A percentile compares a stretch with the other conserved stretches of the same genome.
These are phyloP conservation scores for Silene uniflora DNA, from an alignment of 148 eudicot genomes.

Conservation along the genomic window DNA sequence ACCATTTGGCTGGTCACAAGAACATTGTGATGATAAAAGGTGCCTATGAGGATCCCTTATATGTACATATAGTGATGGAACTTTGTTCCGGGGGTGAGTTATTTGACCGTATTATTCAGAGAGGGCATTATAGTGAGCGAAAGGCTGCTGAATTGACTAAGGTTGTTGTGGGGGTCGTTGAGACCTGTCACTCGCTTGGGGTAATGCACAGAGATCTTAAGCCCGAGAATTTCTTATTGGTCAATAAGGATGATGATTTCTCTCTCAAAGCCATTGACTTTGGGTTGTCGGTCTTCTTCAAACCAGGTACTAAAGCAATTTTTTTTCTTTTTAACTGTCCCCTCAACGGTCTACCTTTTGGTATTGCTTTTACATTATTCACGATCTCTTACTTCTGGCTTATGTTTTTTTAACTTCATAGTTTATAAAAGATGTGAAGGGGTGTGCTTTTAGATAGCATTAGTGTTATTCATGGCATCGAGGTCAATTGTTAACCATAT, in stretches of 20 bases:
- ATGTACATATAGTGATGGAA: conserved; percentile 94
- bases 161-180: conserved; percentile 93
- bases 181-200: conserved; percentile 94
- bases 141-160: conserved; percentile 90
- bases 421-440: neutral
- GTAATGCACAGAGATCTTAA: conserved; percentile 93
- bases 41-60: conserved; percentile 83
- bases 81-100: conserved; percentile 87
- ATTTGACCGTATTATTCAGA: conserved; percentile 85
- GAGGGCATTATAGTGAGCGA: conserved; percentile 88
- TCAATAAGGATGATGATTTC: conserved; percentile 89
- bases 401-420: neutral
- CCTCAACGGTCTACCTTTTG: neutral
- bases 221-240: conserved; percentile 90
- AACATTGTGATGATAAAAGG: conserved; percentile 84
- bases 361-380: neutral
- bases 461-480: neutral
- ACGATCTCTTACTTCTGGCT: neutral
- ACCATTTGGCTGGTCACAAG: conserved; percentile 89
- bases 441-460: neutral
- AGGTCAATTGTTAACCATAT: neutral
- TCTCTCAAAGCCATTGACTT: conserved; percentile 93
- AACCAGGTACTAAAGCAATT: conserved; percentile 60
- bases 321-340: neutral
- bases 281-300: conserved; percentile 95